Evolutionary conservation across 2,329 filamentous ascomycete genomes (phyloP).

Genomic region (Fusarium illudens): DNA sequence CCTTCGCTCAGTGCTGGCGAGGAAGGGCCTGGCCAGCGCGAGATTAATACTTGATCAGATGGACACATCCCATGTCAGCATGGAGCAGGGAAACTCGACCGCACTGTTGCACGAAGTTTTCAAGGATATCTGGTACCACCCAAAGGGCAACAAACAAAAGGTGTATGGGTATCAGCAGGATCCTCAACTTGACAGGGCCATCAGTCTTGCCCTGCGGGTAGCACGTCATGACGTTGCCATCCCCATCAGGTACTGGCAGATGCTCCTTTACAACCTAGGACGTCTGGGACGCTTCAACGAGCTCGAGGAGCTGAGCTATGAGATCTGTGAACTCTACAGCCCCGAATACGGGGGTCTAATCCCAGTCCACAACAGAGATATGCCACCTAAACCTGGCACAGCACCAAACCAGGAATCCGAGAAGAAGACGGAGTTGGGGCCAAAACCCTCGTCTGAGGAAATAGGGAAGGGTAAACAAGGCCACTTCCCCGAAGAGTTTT

Average conservation of each 20-base stretch:
- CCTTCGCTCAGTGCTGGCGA: conserved; percentile 20
- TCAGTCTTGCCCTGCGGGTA: conserved; percentile 43
- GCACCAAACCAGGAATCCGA: background rate
- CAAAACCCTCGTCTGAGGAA: conserved; percentile 7
- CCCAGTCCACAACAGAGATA: conserved; percentile 55
- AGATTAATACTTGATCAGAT: conserved; percentile 46
- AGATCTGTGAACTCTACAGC: conserved; percentile 53
- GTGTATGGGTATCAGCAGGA: conserved; percentile 22
- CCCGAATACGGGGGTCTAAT: conserved; percentile 46
- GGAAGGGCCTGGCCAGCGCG: conserved; percentile 31
- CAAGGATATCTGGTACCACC: conserved; percentile 42
- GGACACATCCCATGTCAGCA: conserved; percentile 42
- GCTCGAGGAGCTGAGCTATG: conserved; percentile 54
- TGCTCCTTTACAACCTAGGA: conserved; percentile 55
- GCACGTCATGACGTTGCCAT: conserved; percentile 47
- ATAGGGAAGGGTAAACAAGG: conserved; percentile 16
- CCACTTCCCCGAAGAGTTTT: conserved; percentile 37
- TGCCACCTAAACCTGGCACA: conserved; percentile 42
- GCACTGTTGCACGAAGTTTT: conserved; percentile 41
- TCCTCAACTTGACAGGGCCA: conserved; percentile 43
- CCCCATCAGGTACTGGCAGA: conserved; percentile 52
- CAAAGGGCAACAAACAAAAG: conserved; percentile 26
- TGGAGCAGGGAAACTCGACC: conserved; percentile 42
- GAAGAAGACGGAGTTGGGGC: conserved; percentile 4
- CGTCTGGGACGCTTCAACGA: conserved; percentile 54